phyloP scores from a whole-genome alignment of 805 yeast genomes.

The Cyberlindnera maritima region DNA sequence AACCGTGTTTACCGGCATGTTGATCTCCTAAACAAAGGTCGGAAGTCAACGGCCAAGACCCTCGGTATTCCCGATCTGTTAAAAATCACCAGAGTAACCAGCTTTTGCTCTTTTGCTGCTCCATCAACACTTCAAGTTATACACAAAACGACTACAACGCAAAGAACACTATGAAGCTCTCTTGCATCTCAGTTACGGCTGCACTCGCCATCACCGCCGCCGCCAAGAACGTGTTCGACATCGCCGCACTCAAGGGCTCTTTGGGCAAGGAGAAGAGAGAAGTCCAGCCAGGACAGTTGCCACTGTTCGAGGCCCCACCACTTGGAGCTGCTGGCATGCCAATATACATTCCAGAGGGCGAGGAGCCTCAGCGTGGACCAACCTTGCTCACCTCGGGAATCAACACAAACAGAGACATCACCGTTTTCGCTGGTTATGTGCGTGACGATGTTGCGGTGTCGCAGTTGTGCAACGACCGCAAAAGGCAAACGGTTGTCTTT shows the following conservation, averaged over 20 bases:
- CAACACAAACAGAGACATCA: conserved; percentile 38
- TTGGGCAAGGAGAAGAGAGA: conserved; percentile 1
- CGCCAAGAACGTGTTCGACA: conserved; percentile 14
- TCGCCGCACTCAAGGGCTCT: conserved; percentile 4
- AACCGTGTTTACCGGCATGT: conserved; percentile 7
- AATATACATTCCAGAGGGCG: conserved; percentile 26
- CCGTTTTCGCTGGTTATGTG: conserved; percentile 68
- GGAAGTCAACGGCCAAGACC: too few species aligned
- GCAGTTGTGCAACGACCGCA: conserved; percentile 43
- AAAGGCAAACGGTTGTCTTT: conserved; percentile 49
- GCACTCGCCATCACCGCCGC: neutral
- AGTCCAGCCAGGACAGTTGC: conserved; percentile 7
- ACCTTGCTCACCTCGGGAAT: conserved; percentile 31
- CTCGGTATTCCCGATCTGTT: neutral
- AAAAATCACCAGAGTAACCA: neutral
- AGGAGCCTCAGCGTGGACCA: conserved; percentile 29
- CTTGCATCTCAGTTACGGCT: neutral
- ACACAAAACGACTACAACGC: neutral
- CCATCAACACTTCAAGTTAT: neutral
- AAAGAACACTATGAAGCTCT: conserved; percentile 8
- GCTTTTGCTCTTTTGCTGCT: neutral
- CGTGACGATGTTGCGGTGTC: conserved; percentile 57
- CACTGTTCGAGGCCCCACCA: conserved; percentile 22
- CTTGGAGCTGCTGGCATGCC: neutral
- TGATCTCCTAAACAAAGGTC: neutral